phyloP scores from a whole-genome alignment of 208 protist genomes.

The Crithidia expoeki region DNA sequence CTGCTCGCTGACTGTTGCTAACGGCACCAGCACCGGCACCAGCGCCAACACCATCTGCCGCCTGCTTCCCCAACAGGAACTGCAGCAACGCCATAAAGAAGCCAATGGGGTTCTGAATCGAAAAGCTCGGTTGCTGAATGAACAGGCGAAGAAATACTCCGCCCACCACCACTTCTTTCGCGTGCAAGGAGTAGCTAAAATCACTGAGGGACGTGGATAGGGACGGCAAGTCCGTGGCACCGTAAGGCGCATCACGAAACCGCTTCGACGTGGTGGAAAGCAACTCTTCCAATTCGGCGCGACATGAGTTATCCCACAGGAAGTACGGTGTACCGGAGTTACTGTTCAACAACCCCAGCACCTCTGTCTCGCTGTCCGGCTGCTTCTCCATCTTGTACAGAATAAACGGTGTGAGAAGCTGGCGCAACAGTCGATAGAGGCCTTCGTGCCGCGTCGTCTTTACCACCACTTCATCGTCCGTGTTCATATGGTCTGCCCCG shows the following conservation, averaged over 20 bases:
- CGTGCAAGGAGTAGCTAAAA: slow-evolving; percentile 76
- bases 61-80: slow-evolving; percentile 44
- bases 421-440: slow-evolving; percentile 52
- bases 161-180: slow-evolving; percentile 82
- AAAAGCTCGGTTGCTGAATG: slow-evolving; percentile 78
- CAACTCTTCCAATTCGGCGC: slow-evolving; percentile 77
- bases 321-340: slow-evolving; percentile 90
- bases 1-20: not conserved
- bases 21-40: not conserved
- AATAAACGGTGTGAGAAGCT: slow-evolving; percentile 86
- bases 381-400: slow-evolving; percentile 58
- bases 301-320: slow-evolving; percentile 89
- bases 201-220: slow-evolving; percentile 14
- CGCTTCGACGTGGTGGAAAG: slow-evolving; percentile 53
- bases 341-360: slow-evolving; percentile 82
- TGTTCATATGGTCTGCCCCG: not conserved
- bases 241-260: slow-evolving; percentile 50
- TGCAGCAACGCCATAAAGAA: slow-evolving; percentile 65
- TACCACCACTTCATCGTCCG: not conserved
- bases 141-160: slow-evolving; percentile 92
- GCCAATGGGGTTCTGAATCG: slow-evolving; percentile 67
- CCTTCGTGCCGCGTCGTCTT: slow-evolving; percentile 43
- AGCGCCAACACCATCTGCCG: slow-evolving; percentile 2
- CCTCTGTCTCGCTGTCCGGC: slow-evolving; percentile 40
- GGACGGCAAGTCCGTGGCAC: slow-evolving; percentile 37